Conservation (phyloP, 768 basidiomycete genomes). For the Termitomyces sp. region DNA sequence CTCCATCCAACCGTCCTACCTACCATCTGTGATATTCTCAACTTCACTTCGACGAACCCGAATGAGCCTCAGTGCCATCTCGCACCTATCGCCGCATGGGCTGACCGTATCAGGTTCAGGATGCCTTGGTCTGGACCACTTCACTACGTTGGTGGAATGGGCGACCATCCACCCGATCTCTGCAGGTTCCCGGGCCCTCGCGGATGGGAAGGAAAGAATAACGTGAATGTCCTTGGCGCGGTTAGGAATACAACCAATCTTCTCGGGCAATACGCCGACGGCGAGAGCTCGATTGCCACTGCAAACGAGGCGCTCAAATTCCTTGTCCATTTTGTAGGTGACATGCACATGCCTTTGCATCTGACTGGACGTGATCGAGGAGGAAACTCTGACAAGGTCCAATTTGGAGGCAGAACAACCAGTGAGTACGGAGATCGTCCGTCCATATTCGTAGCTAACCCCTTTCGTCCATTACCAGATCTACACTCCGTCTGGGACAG, state of each 20-base stretch:
- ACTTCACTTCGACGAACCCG: slow-evolving; percentile 32
- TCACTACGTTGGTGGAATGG: slow-evolving; percentile 71
- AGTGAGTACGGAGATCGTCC: slow-evolving; percentile 45
- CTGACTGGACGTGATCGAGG: slow-evolving; percentile 84
- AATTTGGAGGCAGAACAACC: slow-evolving; percentile 64
- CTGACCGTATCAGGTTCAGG: slow-evolving; percentile 60
- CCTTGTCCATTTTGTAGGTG: slow-evolving; percentile 89
- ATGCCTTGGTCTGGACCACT: slow-evolving; percentile 71
- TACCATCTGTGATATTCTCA: slow-evolving; percentile 67
- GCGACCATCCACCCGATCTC: slow-evolving; percentile 70
- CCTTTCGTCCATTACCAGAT: slow-evolving; percentile 31
- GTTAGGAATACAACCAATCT: slow-evolving; percentile 72
- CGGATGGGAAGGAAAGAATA: slow-evolving; percentile 61
- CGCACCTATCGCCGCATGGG: slow-evolving; percentile 84
- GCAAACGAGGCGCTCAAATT: slow-evolving; percentile 87
- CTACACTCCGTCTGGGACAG: slow-evolving; percentile 89
- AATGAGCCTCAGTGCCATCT: slow-evolving; percentile 62
- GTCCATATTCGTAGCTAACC: neutral
- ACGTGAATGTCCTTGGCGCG: slow-evolving; percentile 69
- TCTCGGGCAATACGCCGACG: slow-evolving; percentile 43
- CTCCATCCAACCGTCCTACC: slow-evolving; percentile 69
- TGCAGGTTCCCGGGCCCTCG: slow-evolving; percentile 74
- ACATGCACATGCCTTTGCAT: slow-evolving; percentile 92
- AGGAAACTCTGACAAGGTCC: slow-evolving; percentile 76
- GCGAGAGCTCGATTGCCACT: slow-evolving; percentile 18